Evolutionary conservation across 257 asterid species (phyloP), one percentile per base, ranked within the genome.

Genomic region (Salvia hispanica): DNA sequence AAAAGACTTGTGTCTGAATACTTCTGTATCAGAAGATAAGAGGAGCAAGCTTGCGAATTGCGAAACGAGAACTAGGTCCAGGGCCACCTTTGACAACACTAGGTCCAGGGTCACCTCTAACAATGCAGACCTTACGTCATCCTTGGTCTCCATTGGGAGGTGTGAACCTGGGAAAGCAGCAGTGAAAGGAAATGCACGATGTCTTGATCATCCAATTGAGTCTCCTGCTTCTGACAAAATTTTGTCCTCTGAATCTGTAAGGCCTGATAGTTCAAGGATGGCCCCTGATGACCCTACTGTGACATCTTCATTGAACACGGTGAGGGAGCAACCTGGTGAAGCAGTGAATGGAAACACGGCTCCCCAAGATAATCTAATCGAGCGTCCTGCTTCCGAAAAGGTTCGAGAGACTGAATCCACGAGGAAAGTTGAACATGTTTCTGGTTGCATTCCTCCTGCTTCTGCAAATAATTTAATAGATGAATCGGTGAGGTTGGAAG

Each of bases 11-110:
- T 33, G 51, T 62, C 58, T 46, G 12, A 40, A 15, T 14, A 70
- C 54, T 64, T 67, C 77, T 40, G 11, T 42, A 28, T 71, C 77
- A 64, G 79, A 69, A 43, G 79, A 76, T 67, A 53, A 67, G 62
- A 71, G 64, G 16, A 66, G 48, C 51, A 6, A 11, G 56, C 46
- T 76, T 55, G 48, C 77, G 25, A 50, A 76, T 34, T 46, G 58
- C 34, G 59, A 46, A 62, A 40, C 18, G 14, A 68, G 31, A 36
- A 47, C 44, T 21, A 58, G 18, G 58, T 69, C 74, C 1, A 9
- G 28, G 8, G 39, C 11, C 52, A 75, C 72, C 48, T 55, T 77
- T 34, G 71, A 60, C 57, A 59, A 18, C 31, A 36, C 44, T 21
- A 58, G 18, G 58, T 69, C 74, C 1, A 9, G 15, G 8, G 39